A percentile compares a stretch with the other conserved stretches of the same genome.
Evolutionary conservation across 108 stramenopile species (phyloP).

Genomic region (Epithemia pelagica): DNA sequence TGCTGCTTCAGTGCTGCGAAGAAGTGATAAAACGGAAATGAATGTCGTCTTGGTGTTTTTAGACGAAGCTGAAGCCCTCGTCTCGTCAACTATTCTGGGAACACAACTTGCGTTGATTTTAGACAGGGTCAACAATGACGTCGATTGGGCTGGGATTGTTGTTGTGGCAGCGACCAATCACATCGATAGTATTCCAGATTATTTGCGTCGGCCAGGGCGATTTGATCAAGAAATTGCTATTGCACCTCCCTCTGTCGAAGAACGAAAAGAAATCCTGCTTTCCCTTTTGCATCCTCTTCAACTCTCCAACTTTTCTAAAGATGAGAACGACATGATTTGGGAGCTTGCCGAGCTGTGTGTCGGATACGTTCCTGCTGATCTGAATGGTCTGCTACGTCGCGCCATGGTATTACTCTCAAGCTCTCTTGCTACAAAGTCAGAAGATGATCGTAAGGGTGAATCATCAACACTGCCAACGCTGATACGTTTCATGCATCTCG

Average conservation of each 20-base stretch:
- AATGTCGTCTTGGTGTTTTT: slow-evolving; percentile 50
- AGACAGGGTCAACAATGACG: slow-evolving; percentile 33
- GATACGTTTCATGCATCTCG: background rate
- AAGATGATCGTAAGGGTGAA: background rate
- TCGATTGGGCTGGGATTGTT: slow-evolving; percentile 35
- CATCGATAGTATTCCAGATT: slow-evolving; percentile 62
- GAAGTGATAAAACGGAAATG: background rate
- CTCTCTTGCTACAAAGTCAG: background rate
- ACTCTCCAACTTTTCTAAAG: background rate
- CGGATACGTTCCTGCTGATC: slow-evolving; percentile 78
- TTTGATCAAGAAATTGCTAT: slow-evolving; percentile 65
- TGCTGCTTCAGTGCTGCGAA: slow-evolving; percentile 12
- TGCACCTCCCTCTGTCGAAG: slow-evolving; percentile 46
- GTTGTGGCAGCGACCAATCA: slow-evolving; percentile 81
- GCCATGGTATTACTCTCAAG: slow-evolving; percentile 31
- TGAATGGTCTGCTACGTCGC: slow-evolving; percentile 57
- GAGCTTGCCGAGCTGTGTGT: slow-evolving; percentile 66
- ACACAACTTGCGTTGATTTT: slow-evolving; percentile 53
- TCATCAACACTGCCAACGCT: slow-evolving; percentile 11
- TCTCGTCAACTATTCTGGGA: slow-evolving; percentile 42
- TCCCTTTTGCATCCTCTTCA: slow-evolving; percentile 15
- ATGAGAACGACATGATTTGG: slow-evolving; percentile 21
- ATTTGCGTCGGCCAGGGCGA: slow-evolving; percentile 64
- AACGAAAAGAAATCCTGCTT: slow-evolving; percentile 41
- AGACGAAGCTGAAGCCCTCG: slow-evolving; percentile 80